Base-by-base conservation (phyloP, 2,329 filamentous ascomycete genomes). In the Clonostachys sp. region DNA sequence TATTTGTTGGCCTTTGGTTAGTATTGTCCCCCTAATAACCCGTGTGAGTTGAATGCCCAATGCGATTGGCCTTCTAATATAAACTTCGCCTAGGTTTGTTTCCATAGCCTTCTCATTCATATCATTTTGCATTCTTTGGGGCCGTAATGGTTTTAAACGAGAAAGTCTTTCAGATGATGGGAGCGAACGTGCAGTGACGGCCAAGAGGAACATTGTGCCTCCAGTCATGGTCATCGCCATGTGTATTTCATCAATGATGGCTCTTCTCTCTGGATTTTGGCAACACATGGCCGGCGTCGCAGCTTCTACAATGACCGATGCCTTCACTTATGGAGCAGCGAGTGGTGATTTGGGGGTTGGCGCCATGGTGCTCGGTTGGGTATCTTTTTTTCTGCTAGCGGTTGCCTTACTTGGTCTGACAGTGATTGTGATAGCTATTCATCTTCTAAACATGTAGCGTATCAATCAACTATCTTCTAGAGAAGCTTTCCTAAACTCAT, bases 281-380 rank as follows among this genome's bases (percentile, higher is more conserved):
- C 89, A 94, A 62, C 94, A 99, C 61, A 99, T 94, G 7, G 94
- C 94, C 0, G 96, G 91, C 0, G 92, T 97, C 1, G 92, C 92
- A 34, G 94, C 92, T 20, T 90, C 89, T 50, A 87, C 95, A 54
- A 91, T 97, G 54, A 90, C 91, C 1, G 89, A 95, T 74, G 90
- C 95, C 61, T 81, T 96, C 55, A 91, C 87, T 34, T 96, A 96
- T 65, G 91, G 91, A 40, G 89, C 85, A 55, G 89, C 96, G 47
- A 83, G 79, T 64, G 89, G 86, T 48, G 91, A 91, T 34, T 90
- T 96, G 12, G 91, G 91, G n/a, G 91, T 89, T 42, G 88, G 86
- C 36, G 92, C 94, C 48, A 97, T 99, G 89, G 89, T 96, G n/a
- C 77, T 97, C 61, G 94, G 94, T 49, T 99, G 94, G 94, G 97